Evolutionary conservation across 2,329 filamentous ascomycete genomes (phyloP).

Genomic region (Fusarium papillatum): DNA sequence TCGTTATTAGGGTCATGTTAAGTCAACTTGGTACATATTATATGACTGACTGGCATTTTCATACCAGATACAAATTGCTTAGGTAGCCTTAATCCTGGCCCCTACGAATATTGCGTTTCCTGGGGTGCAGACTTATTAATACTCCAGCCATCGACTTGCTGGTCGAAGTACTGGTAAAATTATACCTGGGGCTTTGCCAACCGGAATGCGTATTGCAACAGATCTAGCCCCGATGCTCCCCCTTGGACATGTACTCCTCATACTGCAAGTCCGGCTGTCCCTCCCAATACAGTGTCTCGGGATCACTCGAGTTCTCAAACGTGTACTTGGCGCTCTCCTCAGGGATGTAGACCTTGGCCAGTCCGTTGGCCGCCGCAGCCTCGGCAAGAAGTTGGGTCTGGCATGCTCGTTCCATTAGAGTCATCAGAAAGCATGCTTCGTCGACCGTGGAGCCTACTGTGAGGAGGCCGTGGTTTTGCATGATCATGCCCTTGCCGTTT

Average conservation of each 20-base stretch:
- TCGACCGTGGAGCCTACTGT: slow-evolving; percentile 16
- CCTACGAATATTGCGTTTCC: too few relatives aligned
- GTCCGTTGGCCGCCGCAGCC: slow-evolving; percentile 8
- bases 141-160: too few relatives aligned
- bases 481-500: slow-evolving; percentile 59
- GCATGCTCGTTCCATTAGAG: slow-evolving; percentile 10
- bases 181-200: too few relatives aligned
- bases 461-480: slow-evolving; percentile 17
- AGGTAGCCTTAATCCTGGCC: too few relatives aligned
- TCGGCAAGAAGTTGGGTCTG: slow-evolving; percentile 18
- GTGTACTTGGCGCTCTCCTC: background rate
- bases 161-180: too few relatives aligned
- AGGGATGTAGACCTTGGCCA: background rate
- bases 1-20: too few relatives aligned
- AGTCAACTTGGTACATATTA: too few relatives aligned
- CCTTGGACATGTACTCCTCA: background rate
- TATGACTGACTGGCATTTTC: too few relatives aligned
- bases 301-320: background rate
- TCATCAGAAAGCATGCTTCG: slow-evolving; percentile 16
- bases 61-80: too few relatives aligned
- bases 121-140: too few relatives aligned
- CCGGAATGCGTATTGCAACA: too few relatives aligned
- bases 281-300: background rate
- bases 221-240: background rate
- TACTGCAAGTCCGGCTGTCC: background rate